Conservation (phyloP, 169 alveolate species). For the Babesia microti region DNA sequence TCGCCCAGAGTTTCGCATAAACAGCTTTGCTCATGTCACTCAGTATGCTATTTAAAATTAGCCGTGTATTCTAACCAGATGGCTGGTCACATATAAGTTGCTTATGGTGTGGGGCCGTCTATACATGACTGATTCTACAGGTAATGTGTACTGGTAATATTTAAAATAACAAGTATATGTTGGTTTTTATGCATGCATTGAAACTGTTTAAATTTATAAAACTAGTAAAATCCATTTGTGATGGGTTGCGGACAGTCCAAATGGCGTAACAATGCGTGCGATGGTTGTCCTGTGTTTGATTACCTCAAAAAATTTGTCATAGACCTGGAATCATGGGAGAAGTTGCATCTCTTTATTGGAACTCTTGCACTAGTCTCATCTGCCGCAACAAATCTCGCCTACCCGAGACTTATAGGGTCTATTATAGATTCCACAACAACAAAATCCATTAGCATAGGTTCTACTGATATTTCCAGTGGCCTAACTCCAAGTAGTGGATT, state of each 20-base stretch:
- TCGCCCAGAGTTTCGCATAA: constrained; percentile 62
- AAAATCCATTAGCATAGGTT: too few species aligned
- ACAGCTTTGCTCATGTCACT: constrained; percentile 63
- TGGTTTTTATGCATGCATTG: not conserved
- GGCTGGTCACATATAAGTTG: too few species aligned
- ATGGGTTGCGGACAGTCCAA: not conserved
- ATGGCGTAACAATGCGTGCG: constrained; percentile 1
- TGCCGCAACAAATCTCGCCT: constrained; percentile 33
- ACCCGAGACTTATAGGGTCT: constrained; percentile 32
- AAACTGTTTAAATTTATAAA: not conserved
- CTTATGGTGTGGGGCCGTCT: too few species aligned
- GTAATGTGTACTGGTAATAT: too few species aligned
- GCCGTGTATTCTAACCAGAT: too few species aligned
- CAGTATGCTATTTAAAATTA: too few species aligned
- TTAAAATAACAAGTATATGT: too few species aligned
- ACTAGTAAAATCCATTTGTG: not conserved
- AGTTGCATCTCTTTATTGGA: constrained; percentile 8
- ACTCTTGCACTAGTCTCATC: constrained; percentile 20
- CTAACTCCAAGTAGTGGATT: too few species aligned
- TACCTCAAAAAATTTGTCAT: constrained; percentile 11
- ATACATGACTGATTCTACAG: too few species aligned
- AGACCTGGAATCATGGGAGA: constrained; percentile 31
- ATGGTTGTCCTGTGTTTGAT: constrained; percentile 1
- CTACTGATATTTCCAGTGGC: not conserved
- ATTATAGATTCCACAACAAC: constrained; percentile 33